Conservation (phyloP, 179 eudicot genomes). For the Silene noctiflora region DNA sequence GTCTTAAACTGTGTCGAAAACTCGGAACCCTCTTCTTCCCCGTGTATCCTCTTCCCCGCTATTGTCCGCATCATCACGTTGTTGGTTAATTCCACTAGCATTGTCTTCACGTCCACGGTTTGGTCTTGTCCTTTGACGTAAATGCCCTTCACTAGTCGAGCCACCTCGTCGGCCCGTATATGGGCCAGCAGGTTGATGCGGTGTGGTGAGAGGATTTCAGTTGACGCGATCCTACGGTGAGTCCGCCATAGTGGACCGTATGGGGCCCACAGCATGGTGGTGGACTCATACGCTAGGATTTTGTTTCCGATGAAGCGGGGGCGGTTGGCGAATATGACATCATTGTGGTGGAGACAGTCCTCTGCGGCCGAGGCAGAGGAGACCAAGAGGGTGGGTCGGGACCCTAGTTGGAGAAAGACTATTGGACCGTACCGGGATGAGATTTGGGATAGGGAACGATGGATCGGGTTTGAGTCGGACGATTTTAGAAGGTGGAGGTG, state of each 20-base stretch:
- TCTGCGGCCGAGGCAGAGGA: slow-evolving; percentile 34
- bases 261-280: slow-evolving; percentile 29
- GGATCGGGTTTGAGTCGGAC: slow-evolving; percentile 17
- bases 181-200: slow-evolving; percentile 17
- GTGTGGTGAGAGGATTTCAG: slow-evolving; percentile 26
- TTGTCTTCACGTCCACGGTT: slow-evolving; percentile 14
- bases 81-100: slow-evolving; percentile 15
- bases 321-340: slow-evolving; percentile 26
- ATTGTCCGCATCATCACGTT: slow-evolving; percentile 33
- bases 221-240: slow-evolving; percentile 32
- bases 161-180: slow-evolving; percentile 30
- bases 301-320: slow-evolving; percentile 20
- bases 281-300: slow-evolving; percentile 13
- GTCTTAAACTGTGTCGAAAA: slow-evolving; percentile 24
- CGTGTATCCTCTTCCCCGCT: slow-evolving; percentile 33
- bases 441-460: slow-evolving; percentile 23
- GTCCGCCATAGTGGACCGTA: slow-evolving; percentile 30
- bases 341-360: slow-evolving; percentile 33
- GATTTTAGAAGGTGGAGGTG: slow-evolving; percentile 27
- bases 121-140: background rate
- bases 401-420: slow-evolving; percentile 31
- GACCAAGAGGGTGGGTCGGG: slow-evolving; percentile 23
- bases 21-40: slow-evolving; percentile 21
- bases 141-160: slow-evolving; percentile 1
- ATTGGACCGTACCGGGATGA: slow-evolving; percentile 32